phyloP scores from a whole-genome alignment of 768 basidiomycete genomes.

The Glaciozyma antarctica region DNA sequence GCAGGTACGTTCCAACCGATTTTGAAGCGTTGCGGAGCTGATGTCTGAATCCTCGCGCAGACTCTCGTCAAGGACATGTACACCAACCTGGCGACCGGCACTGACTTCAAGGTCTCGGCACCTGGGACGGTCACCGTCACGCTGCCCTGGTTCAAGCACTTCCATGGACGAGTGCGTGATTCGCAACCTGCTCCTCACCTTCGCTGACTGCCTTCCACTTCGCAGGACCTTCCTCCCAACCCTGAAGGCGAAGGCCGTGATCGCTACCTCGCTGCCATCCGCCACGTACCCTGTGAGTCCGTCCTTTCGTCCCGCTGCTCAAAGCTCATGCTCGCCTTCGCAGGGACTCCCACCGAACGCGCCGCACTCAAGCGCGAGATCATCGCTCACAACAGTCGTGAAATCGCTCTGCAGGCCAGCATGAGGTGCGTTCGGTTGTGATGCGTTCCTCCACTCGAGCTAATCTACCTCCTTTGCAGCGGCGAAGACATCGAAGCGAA shows the following conservation, averaged over 20 bases:
- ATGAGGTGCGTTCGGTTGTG: neutral
- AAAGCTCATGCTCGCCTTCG: neutral
- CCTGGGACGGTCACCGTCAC: neutral
- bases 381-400: conserved; percentile 16
- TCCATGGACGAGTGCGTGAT: conserved; percentile 15
- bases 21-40: neutral
- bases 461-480: neutral
- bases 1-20: neutral
- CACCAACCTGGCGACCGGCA: neutral
- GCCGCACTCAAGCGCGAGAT: conserved; percentile 17
- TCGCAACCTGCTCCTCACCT: no score
- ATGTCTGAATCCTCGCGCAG: neutral
- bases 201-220: neutral
- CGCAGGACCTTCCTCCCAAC: conserved; percentile 22
- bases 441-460: neutral
- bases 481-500: conserved; percentile 3
- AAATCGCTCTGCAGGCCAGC: conserved; percentile 8
- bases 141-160: conserved; percentile 27
- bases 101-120: conserved; percentile 2
- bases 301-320: neutral
- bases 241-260: conserved; percentile 15
- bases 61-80: conserved; percentile 6
- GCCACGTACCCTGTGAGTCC: conserved; percentile 17
- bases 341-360: conserved; percentile 16
- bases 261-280: conserved; percentile 13